phyloP scores from a whole-genome alignment of 1,139 yeast species.

The Hemisphaericaspora lyxosophila region DNA sequence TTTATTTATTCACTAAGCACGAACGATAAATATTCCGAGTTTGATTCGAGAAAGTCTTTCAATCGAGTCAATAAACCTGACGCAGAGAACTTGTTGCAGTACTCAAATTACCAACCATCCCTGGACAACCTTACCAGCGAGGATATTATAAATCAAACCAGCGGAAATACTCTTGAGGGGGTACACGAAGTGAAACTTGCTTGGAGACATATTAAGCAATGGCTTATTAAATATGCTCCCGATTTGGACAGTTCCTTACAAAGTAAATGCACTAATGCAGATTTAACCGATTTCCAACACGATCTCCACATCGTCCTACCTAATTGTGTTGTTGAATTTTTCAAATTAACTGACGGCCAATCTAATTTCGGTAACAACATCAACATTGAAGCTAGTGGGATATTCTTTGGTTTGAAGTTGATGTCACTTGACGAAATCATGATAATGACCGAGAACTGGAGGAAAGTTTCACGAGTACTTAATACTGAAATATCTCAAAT shows the following conservation, averaged over 20 bases:
- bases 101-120: constrained; percentile 15
- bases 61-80: constrained; percentile 47
- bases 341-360: constrained; percentile 70
- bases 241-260: constrained; percentile 59
- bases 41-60: constrained; percentile 51
- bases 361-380: constrained; percentile 41
- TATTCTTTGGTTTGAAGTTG: constrained; percentile 61
- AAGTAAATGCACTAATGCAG: constrained; percentile 63
- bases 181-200: constrained; percentile 64
- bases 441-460: constrained; percentile 65
- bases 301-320: constrained; percentile 62
- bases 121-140: background rate
- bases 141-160: background rate
- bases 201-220: constrained; percentile 68
- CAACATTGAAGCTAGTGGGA: constrained; percentile 54
- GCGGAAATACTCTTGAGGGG: constrained; percentile 37
- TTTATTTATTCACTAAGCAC: constrained; percentile 65
- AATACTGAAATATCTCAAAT: constrained; percentile 29
- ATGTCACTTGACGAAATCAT: constrained; percentile 67
- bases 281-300: constrained; percentile 61
- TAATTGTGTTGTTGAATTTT: constrained; percentile 57
- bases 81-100: constrained; percentile 32
- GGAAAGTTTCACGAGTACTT: constrained; percentile 56
- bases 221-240: constrained; percentile 55
- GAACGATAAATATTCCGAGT: constrained; percentile 69